These are phyloP conservation scores for Myriosclerotinia duriaeana DNA, from an alignment of 2,329 filamentous ascomycete genomes.

Conservation along the genomic window DNA sequence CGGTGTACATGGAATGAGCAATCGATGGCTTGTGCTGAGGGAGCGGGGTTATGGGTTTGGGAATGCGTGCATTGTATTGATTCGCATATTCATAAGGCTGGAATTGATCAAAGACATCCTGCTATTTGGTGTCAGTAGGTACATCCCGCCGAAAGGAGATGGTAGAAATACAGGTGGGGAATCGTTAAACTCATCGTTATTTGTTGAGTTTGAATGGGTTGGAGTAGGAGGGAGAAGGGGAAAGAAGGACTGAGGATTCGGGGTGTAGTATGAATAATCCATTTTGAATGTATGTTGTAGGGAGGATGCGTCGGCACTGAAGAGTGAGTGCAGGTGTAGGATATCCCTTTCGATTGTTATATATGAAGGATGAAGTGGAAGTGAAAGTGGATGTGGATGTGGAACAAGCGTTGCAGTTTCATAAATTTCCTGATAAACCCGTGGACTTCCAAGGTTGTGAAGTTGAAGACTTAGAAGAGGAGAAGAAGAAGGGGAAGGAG, in stretches of 20 bases:
- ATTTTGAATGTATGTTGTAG: slow-evolving; percentile 41
- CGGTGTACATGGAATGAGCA: slow-evolving; percentile 34
- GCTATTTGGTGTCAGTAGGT: slow-evolving; percentile 32
- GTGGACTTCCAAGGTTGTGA: too few relatives aligned
- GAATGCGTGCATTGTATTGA: slow-evolving; percentile 29
- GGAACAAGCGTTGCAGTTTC: too few relatives aligned
- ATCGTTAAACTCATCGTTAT: slow-evolving; percentile 49
- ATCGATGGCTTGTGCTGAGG: slow-evolving; percentile 36
- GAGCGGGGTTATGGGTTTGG: slow-evolving; percentile 35
- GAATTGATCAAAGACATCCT: slow-evolving; percentile 39
- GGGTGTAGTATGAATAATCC: slow-evolving; percentile 57
- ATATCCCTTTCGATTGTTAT: too few relatives aligned
- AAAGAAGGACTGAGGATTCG: slow-evolving; percentile 47
- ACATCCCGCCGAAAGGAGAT: background rate
- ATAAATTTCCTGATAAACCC: too few relatives aligned
- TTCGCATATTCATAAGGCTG: slow-evolving; percentile 38
- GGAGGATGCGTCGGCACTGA: background rate
- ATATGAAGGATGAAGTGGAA: too few relatives aligned
- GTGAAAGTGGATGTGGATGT: too few relatives aligned
- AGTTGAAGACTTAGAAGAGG: too few relatives aligned
- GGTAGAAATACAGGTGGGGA: slow-evolving; percentile 43
- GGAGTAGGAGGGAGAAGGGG: slow-evolving; percentile 47
- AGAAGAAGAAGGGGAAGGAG: too few relatives aligned
- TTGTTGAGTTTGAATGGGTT: slow-evolving; percentile 42
- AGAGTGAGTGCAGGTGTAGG: too few relatives aligned